A percentile compares a stretch with the other conserved stretches of the same genome.
phyloP scores from a whole-genome alignment of 257 asterid genomes.

The Misopates orontium region DNA sequence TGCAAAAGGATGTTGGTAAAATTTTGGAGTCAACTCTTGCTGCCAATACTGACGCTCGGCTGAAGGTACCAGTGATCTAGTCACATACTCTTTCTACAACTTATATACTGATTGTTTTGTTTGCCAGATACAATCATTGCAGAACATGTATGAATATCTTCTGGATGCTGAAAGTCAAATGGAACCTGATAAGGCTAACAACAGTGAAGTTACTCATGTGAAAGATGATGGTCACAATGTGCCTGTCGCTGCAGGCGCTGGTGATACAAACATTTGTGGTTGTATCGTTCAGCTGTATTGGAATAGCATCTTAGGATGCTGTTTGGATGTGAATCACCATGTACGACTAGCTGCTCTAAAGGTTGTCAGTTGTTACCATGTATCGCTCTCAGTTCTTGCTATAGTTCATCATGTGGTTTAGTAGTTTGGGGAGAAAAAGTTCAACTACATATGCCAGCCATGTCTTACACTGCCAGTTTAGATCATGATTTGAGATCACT shows the following conservation, averaged over 20 bases:
- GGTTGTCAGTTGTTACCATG: slow-evolving; percentile 42
- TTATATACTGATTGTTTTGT: slow-evolving; percentile 32
- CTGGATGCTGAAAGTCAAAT: slow-evolving; percentile 91
- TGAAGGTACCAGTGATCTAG: slow-evolving; percentile 61
- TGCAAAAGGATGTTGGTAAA: slow-evolving; percentile 76
- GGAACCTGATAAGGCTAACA: slow-evolving; percentile 63
- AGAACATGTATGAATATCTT: slow-evolving; percentile 92
- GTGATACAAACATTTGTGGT: slow-evolving; percentile 97
- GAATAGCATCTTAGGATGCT: slow-evolving; percentile 69
- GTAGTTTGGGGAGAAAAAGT: slow-evolving; percentile 1
- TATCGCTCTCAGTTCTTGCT: slow-evolving; percentile 12
- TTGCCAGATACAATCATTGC: slow-evolving; percentile 89
- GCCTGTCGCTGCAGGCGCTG: slow-evolving; percentile 99
- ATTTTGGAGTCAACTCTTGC: slow-evolving; percentile 78
- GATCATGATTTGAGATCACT: not conserved
- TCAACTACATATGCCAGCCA: not conserved
- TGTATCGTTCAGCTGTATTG: slow-evolving; percentile 93
- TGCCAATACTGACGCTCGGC: slow-evolving; percentile 56
- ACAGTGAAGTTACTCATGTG: slow-evolving; percentile 42
- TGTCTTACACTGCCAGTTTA: slow-evolving; percentile 13
- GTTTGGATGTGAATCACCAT: slow-evolving; percentile 79
- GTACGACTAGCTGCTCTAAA: slow-evolving; percentile 88
- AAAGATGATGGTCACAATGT: slow-evolving; percentile 61
- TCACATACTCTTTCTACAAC: slow-evolving; percentile 23
- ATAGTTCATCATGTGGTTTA: slow-evolving; percentile 9